Conservation (phyloP, 768 basidiomycete genomes). For the Phlebiopsis gigantea region DNA sequence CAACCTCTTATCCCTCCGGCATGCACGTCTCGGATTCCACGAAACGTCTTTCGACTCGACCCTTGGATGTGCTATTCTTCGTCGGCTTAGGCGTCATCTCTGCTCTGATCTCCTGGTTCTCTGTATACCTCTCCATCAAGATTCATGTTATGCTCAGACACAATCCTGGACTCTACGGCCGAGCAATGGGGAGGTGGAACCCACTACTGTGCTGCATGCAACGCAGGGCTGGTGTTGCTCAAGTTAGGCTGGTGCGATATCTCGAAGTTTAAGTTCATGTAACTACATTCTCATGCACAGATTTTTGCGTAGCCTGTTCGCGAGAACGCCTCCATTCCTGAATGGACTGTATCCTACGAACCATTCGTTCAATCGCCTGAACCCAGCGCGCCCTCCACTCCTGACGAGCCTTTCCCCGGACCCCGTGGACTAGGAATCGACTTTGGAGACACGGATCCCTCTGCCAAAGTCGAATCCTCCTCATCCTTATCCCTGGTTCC, state of each 20-base stretch:
- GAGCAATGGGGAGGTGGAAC: background rate
- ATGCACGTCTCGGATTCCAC: background rate
- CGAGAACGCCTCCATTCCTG: too few relatives aligned
- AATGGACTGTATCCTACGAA: background rate
- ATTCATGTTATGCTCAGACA: background rate
- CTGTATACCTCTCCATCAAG: background rate
- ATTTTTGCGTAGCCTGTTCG: background rate
- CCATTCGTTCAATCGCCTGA: background rate
- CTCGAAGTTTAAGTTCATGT: background rate
- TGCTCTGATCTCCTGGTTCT: background rate
- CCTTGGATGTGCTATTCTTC: conserved; percentile 4
- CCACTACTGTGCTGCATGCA: background rate
- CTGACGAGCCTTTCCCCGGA: background rate
- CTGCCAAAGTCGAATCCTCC: background rate
- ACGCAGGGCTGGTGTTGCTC: background rate
- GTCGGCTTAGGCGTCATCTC: background rate
- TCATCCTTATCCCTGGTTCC: too few relatives aligned
- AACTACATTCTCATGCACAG: background rate
- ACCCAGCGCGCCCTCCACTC: background rate
- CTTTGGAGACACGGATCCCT: background rate
- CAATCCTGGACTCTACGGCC: background rate
- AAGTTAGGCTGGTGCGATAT: background rate
- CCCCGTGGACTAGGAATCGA: background rate
- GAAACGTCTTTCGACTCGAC: background rate
- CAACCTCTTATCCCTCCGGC: background rate